These are phyloP conservation scores for Ascochyta fabae DNA, from an alignment of 2,329 filamentous ascomycete genomes.

Conservation along the genomic window DNA sequence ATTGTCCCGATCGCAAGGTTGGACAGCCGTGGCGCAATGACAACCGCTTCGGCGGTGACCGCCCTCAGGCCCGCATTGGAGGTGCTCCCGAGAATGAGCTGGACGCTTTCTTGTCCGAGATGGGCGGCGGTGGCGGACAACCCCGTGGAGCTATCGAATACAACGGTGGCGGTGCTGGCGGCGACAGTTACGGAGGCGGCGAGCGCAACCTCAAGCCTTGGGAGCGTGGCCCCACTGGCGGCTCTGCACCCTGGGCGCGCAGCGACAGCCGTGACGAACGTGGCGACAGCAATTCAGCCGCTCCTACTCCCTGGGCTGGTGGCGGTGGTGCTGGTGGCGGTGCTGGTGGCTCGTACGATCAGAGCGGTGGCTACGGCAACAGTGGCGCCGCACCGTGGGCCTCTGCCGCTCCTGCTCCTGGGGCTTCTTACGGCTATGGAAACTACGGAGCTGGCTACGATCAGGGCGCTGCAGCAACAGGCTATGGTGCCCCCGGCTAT, in stretches of 20 bases:
- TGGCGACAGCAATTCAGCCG: constrained; percentile 47
- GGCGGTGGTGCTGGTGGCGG: constrained; percentile 42
- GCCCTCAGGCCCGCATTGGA: constrained; percentile 69
- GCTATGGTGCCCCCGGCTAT: constrained; percentile 46
- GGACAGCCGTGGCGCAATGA: constrained; percentile 93
- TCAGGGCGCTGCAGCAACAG: constrained; percentile 29
- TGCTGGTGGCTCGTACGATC: constrained; percentile 34
- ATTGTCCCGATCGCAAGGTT: constrained; percentile 93
- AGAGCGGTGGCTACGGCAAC: constrained; percentile 34
- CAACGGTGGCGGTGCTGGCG: constrained; percentile 48
- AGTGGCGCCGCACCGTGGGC: constrained; percentile 50
- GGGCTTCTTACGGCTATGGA: constrained; percentile 53
- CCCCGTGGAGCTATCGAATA: constrained; percentile 77
- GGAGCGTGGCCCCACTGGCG: constrained; percentile 85
- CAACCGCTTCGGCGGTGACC: constrained; percentile 55
- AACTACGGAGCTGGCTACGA: constrained; percentile 42
- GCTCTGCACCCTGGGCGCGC: constrained; percentile 76
- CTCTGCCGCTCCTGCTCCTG: constrained; percentile 46
- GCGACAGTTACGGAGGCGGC: constrained; percentile 57
- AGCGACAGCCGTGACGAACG: constrained; percentile 53
- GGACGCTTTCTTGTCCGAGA: constrained; percentile 98
- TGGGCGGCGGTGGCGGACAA: constrained; percentile 73
- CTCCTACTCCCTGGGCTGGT: constrained; percentile 50
- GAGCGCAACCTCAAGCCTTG: constrained; percentile 76
- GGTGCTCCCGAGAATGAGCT: constrained; percentile 89